Percentiles rank a stretch among this genome's conserved stretches.
Evolutionary conservation across 2,329 filamentous ascomycete genomes (phyloP).

Genomic region (Fusarium sp.): DNA sequence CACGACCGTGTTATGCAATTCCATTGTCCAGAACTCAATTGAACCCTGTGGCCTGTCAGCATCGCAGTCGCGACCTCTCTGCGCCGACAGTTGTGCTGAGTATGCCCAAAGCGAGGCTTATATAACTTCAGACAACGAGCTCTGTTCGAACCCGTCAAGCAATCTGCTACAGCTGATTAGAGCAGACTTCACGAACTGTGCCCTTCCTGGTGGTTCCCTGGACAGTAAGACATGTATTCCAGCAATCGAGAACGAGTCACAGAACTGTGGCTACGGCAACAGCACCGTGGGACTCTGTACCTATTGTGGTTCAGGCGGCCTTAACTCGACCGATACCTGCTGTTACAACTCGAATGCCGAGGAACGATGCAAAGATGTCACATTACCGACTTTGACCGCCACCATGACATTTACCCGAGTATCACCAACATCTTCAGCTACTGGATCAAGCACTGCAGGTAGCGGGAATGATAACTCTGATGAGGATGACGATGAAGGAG

Average conservation of each 20-base stretch:
- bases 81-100: constrained; percentile 87
- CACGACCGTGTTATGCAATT: constrained; percentile 89
- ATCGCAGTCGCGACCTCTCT: constrained; percentile 76
- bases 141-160: constrained; percentile 73
- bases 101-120: constrained; percentile 89
- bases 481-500: constrained; percentile 32
- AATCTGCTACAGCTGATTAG: constrained; percentile 80
- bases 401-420: constrained; percentile 67
- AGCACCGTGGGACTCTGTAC: constrained; percentile 80
- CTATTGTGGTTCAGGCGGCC: constrained; percentile 83
- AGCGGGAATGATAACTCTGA: constrained; percentile 23
- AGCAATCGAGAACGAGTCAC: constrained; percentile 80
- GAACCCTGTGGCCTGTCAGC: constrained; percentile 70
- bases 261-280: constrained; percentile 84
- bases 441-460: constrained; percentile 26
- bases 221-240: constrained; percentile 76
- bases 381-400: constrained; percentile 77
- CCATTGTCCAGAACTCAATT: constrained; percentile 90
- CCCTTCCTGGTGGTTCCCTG: constrained; percentile 81
- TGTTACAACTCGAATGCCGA: constrained; percentile 85
- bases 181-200: constrained; percentile 91
- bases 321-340: constrained; percentile 94
- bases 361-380: constrained; percentile 75
- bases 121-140: constrained; percentile 74
- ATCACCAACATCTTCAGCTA: constrained; percentile 48